phyloP scores from a whole-genome alignment of 2,329 filamentous ascomycete species.

The Fusarium tjaetaba region DNA sequence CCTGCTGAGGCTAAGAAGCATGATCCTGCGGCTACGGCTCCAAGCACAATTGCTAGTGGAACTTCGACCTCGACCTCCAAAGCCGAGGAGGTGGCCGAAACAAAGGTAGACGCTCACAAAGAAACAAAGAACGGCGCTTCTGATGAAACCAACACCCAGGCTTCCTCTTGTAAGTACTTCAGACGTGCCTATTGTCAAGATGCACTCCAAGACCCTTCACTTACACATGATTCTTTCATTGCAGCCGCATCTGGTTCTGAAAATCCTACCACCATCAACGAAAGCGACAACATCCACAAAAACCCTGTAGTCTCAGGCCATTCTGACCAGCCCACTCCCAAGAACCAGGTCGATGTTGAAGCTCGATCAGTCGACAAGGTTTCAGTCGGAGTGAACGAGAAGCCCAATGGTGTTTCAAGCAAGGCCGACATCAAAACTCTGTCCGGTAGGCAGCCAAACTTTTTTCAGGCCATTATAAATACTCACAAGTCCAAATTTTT shows the following conservation, averaged over 20 bases:
- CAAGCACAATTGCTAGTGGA: conserved; percentile 19
- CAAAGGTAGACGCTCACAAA: conserved; percentile 19
- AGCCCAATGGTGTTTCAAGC: conserved; percentile 26
- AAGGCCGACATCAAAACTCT: conserved; percentile 28
- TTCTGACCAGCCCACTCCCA: conserved; percentile 39
- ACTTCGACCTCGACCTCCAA: conserved; percentile 20
- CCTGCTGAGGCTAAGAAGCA: conserved; percentile 13
- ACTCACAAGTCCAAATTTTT: conserved; percentile 9
- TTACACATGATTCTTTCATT: conserved; percentile 19
- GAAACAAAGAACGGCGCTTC: conserved; percentile 19
- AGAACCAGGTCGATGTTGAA: conserved; percentile 16
- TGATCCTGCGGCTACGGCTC: background rate
- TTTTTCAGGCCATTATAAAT: background rate
- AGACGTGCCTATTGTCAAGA: background rate
- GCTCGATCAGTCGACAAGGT: conserved; percentile 16
- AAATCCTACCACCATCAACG: conserved; percentile 19
- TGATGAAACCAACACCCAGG: conserved; percentile 16
- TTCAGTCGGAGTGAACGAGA: conserved; percentile 11
- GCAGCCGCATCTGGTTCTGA: conserved; percentile 31
- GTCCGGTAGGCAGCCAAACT: conserved; percentile 24
- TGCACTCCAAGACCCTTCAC: background rate
- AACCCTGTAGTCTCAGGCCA: conserved; percentile 23
- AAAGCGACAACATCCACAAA: conserved; percentile 29
- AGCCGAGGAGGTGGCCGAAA: conserved; percentile 13
- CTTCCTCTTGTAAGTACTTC: conserved; percentile 38